Percentiles rank a stretch among this genome's conserved stretches.
Evolutionary conservation across 148 eudicot species (phyloP).

Genomic region (Beta vulgaris): DNA sequence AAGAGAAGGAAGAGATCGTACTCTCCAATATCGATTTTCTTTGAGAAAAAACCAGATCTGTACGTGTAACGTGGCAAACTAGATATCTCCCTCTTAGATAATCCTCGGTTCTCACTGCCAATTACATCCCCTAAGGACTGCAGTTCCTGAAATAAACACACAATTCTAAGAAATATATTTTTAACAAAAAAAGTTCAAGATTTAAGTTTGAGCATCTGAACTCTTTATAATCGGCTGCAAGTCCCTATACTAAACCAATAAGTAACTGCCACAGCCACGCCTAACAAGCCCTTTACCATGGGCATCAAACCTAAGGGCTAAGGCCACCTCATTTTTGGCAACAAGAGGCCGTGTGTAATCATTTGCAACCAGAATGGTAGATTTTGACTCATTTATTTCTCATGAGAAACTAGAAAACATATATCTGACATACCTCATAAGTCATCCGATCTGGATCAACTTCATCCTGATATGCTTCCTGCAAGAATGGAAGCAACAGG

Average conservation of each 20-base stretch:
- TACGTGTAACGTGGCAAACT: conserved; percentile 61
- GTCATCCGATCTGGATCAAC: conserved; percentile 67
- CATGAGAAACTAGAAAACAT: not conserved
- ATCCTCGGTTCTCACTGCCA: conserved; percentile 68
- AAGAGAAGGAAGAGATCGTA: conserved; percentile 35
- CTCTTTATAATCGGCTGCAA: not conserved
- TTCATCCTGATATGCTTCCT: conserved; percentile 45
- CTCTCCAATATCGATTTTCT: conserved; percentile 48
- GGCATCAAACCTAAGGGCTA: not conserved
- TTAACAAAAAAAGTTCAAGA: not conserved
- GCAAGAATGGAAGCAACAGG: conserved; percentile 20
- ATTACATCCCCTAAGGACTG: conserved; percentile 59
- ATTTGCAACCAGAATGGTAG: not conserved
- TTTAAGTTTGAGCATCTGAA: not conserved
- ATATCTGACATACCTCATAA: conserved; percentile 47
- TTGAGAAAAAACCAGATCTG: conserved; percentile 53
- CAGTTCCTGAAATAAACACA: conserved; percentile 51
- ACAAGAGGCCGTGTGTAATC: not conserved
- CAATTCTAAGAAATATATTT: conserved; percentile 15
- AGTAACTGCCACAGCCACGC: not conserved
- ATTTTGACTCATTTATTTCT: not conserved
- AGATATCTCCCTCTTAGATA: conserved; percentile 55
- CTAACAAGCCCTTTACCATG: not conserved
- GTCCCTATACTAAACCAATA: not conserved
- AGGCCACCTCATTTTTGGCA: not conserved